Evolutionary conservation across 2,329 filamentous ascomycete species (phyloP), one percentile per base, ranked within the genome.

Genomic region (Phyllosticta ampelicida): DNA sequence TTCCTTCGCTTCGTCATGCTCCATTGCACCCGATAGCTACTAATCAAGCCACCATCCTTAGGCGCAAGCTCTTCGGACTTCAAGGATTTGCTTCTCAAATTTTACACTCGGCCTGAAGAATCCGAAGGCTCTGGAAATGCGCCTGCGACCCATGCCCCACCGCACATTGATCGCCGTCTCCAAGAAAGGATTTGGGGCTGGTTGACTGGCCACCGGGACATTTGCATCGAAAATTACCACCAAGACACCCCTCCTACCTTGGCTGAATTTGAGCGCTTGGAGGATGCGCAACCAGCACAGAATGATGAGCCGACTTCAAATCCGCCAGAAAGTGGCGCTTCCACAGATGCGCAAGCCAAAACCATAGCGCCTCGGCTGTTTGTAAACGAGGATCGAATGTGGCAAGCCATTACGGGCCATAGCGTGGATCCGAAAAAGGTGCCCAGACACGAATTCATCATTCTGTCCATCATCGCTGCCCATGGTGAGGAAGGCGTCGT

Each of bases 331-430:
- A 19, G 29, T 18, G 54, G 49, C 1, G 53, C 53, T 9, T 48
- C 51, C 9, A n/a, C 36, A 1, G 28, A 51, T 29, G 19, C 55
- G 20, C 18, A 48, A 9, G 19, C 55, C 29, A 30, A 55, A 4
- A 18, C 54, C 51, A 29, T 20, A 9, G 62, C 63, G 4, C 68
- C 68, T 21, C 67, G 68, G 8, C 60, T 71, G 3, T 76, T 62
- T 64, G 78, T 81, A 8, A 82, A 76, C 6, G 73, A 79, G 62
- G 77, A 81, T 55, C 74, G 80, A 36, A 78, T 79, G 23, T 86
- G 83, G 82, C 73, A 78, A 58, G 80, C 82, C 9, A 71, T 86
- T 54, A 75, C 83, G 11, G 83, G 82, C 1, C 83, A 86, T 68
- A 76, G 76, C 19, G 76, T 78, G 21, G 82, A 86, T 63, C 70